phyloP scores from a whole-genome alignment of 306 rosid species.

The Trifolium subterraneum region DNA sequence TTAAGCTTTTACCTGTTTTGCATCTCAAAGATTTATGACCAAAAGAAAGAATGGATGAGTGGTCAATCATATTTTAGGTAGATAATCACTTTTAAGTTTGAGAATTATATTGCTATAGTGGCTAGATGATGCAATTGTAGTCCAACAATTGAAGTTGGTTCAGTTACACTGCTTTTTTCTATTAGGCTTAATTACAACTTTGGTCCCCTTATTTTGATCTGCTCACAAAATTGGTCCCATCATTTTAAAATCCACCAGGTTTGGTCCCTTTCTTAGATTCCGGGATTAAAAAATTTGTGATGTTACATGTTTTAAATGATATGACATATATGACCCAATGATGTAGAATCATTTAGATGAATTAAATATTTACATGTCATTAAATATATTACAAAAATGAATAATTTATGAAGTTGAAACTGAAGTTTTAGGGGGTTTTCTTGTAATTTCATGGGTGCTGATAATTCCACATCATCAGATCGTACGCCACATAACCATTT shows the following conservation, averaged over 20 bases:
- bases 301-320: not conserved
- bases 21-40: not conserved
- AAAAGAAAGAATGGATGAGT: not conserved
- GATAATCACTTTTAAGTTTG: not conserved
- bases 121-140: not conserved
- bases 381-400: no score
- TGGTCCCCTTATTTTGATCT: not conserved
- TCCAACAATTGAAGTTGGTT: not conserved
- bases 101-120: not conserved
- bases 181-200: not conserved
- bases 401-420: no score
- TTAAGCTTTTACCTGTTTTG: slow-evolving; percentile 5
- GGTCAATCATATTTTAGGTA: not conserved
- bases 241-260: not conserved
- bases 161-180: not conserved
- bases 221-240: not conserved
- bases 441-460: no score
- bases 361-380: no score
- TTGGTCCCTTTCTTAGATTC: not conserved
- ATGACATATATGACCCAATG: not conserved
- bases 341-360: no score
- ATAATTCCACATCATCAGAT: no score
- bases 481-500: no score
- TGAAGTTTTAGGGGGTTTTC: no score
- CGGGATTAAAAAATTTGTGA: not conserved